phyloP scores from a whole-genome alignment of 345 rosid genomes.

The Salix caprea region DNA sequence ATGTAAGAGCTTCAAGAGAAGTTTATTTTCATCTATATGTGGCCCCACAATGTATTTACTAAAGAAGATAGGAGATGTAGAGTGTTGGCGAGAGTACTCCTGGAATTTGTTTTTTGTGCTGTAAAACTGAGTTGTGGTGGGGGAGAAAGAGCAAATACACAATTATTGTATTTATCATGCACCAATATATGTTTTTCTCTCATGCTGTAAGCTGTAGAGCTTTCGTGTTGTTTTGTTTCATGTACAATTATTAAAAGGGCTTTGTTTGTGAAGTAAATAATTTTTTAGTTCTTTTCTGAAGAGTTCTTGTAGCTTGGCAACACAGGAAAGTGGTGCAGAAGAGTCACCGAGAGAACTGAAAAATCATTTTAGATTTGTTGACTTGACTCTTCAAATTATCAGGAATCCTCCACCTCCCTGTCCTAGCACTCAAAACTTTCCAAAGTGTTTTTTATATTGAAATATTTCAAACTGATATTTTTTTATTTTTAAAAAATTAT shows the following conservation, averaged over 20 bases:
- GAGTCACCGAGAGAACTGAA: background rate
- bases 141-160: conserved; percentile 28
- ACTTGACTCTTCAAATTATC: background rate
- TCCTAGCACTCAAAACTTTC: background rate
- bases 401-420: background rate
- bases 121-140: conserved; percentile 46
- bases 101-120: conserved; percentile 38
- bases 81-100: conserved; percentile 30
- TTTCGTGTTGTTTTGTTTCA: conserved; percentile 24
- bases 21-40: conserved; percentile 31
- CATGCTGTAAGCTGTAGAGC: conserved; percentile 29
- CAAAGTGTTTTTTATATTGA: no score
- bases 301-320: background rate
- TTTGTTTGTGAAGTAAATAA: conserved; percentile 16
- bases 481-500: no score
- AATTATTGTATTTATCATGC: conserved; percentile 38
- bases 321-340: background rate
- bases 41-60: conserved; percentile 37
- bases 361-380: background rate
- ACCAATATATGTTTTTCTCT: conserved; percentile 25
- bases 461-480: no score
- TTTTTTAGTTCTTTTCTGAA: background rate
- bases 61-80: conserved; percentile 44
- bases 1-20: conserved; percentile 26
- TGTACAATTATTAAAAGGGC: conserved; percentile 27